Percentiles rank a stretch among this genome's conserved stretches.
Conservation (phyloP, 495 filamentous ascomycete genomes). For the Clohesyomyces aquaticus region DNA sequence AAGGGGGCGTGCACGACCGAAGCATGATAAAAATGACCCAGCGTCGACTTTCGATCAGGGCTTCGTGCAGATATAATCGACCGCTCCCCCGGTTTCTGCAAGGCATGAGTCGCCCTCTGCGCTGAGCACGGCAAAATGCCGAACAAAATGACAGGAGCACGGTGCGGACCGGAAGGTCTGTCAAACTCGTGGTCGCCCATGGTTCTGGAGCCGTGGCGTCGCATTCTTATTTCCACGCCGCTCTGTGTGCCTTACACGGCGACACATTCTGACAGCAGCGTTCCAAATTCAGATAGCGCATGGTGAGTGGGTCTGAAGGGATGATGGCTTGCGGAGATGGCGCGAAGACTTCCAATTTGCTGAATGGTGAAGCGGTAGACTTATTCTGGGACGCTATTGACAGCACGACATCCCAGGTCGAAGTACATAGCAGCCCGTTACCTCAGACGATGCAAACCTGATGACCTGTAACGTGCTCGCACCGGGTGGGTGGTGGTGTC, state of each 20-base stretch:
- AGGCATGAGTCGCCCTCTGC: constrained; percentile 27
- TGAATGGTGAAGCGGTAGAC: background rate
- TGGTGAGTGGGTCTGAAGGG: background rate
- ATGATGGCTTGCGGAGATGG: constrained; percentile 10
- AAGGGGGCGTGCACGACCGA: constrained; percentile 9
- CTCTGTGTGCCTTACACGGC: background rate
- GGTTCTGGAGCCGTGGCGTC: constrained; percentile 23
- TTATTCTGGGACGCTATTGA: constrained; percentile 9
- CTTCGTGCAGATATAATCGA: constrained; percentile 6
- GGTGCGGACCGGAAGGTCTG: constrained; percentile 14
- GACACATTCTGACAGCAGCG: background rate
- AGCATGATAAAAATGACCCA: background rate
- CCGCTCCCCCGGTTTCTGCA: constrained; percentile 18
- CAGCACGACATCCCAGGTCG: constrained; percentile 16
- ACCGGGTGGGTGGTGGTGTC: constrained; percentile 4
- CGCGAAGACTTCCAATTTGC: constrained; percentile 32
- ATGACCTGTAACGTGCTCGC: too few relatives aligned
- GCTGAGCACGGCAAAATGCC: constrained; percentile 17
- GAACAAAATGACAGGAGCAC: constrained; percentile 32
- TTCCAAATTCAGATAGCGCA: background rate
- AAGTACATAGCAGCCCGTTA: constrained; percentile 1
- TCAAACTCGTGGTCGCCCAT: constrained; percentile 12
- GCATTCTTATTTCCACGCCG: constrained; percentile 18
- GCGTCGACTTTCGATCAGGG: constrained; percentile 10
- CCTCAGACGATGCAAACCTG: constrained; percentile 1